phyloP scores from a whole-genome alignment of 805 yeast species.

The Metschnikowia cerradonensis region DNA sequence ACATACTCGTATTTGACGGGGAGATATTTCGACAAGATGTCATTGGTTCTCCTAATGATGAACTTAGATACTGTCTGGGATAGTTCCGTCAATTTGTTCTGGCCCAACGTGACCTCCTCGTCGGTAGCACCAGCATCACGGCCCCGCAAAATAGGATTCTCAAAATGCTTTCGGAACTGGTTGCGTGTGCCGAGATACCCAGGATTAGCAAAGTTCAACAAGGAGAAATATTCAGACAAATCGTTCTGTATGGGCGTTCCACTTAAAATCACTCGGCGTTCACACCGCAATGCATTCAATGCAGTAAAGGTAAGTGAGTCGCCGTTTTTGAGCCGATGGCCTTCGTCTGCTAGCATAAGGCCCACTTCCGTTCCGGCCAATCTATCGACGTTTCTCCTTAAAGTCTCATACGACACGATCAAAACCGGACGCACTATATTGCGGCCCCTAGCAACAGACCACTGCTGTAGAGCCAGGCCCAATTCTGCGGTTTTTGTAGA shows the following conservation, averaged over 20 bases:
- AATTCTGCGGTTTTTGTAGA: slow-evolving; percentile 68
- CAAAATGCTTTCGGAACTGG: slow-evolving; percentile 84
- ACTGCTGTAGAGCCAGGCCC: slow-evolving; percentile 61
- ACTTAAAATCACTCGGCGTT: slow-evolving; percentile 84
- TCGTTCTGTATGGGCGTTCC: slow-evolving; percentile 98
- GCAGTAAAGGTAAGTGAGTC: slow-evolving; percentile 91
- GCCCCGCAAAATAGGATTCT: slow-evolving; percentile 72
- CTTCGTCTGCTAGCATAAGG: slow-evolving; percentile 53
- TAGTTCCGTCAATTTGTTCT: slow-evolving; percentile 61
- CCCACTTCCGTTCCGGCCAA: slow-evolving; percentile 80
- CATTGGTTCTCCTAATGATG: slow-evolving; percentile 93
- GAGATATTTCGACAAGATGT: slow-evolving; percentile 84
- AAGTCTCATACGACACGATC: slow-evolving; percentile 90
- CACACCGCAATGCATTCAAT: slow-evolving; percentile 75
- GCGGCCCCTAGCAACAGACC: slow-evolving; percentile 89
- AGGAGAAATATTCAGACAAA: slow-evolving; percentile 86
- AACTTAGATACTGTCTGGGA: slow-evolving; percentile 78
- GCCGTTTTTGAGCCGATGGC: slow-evolving; percentile 55
- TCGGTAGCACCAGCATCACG: slow-evolving; percentile 90
- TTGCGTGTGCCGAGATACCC: slow-evolving; percentile 80
- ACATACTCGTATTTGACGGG: slow-evolving; percentile 97
- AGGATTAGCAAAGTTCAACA: slow-evolving; percentile 90
- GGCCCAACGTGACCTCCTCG: slow-evolving; percentile 66
- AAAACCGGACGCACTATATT: slow-evolving; percentile 88
- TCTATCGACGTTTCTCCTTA: slow-evolving; percentile 77